Conservation (phyloP, 129 eudicot species). For the Pulicaria dysenterica region DNA sequence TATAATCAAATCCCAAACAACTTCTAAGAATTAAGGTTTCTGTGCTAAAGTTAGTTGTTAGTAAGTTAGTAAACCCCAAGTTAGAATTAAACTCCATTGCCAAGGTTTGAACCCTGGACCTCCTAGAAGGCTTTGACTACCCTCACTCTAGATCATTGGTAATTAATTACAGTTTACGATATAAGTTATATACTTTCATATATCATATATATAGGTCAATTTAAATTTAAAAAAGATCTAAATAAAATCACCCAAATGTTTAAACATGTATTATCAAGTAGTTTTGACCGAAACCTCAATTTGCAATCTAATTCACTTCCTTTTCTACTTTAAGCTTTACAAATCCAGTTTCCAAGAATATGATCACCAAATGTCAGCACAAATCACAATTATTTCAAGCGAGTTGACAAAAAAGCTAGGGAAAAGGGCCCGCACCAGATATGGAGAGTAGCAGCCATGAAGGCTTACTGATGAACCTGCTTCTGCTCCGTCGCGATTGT, state of each 20-base stretch:
- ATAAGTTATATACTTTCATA: no score
- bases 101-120: no score
- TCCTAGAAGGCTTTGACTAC: no score
- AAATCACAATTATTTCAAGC: slow-evolving; percentile 1
- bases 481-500: slow-evolving; percentile 34
- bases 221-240: no score
- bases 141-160: no score
- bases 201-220: no score
- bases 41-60: no score
- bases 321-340: slow-evolving; percentile 22
- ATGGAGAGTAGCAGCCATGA: slow-evolving; percentile 44
- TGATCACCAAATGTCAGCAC: not conserved
- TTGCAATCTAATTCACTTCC: not conserved
- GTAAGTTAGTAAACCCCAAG: no score
- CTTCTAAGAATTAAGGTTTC: no score
- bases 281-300: slow-evolving; percentile 14
- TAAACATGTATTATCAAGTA: not conserved
- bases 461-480: slow-evolving; percentile 36
- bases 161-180: no score
- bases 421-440: slow-evolving; percentile 28
- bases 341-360: slow-evolving; percentile 28
- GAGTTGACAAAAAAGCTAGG: not conserved
- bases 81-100: no score
- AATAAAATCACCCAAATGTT: slow-evolving; percentile 16
- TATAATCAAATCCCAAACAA: no score